Evolutionary conservation across 305 asterid species (phyloP).

Genomic region (Fraxinus velutina): DNA sequence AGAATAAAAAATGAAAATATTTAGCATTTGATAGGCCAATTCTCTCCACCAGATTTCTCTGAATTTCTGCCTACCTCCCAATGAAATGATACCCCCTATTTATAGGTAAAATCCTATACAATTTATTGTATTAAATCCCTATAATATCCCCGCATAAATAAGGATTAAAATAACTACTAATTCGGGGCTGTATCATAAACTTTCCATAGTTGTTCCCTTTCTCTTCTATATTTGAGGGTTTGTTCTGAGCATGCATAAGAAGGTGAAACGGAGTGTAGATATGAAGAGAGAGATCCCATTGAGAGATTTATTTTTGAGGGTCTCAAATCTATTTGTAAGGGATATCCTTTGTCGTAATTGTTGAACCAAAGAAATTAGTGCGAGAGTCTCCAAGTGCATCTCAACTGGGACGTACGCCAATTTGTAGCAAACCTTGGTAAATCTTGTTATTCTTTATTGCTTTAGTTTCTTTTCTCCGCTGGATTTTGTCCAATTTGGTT

Average conservation of each 20-base stretch:
- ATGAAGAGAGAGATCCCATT: background rate
- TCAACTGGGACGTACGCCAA: background rate
- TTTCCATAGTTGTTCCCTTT: background rate
- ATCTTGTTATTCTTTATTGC: background rate
- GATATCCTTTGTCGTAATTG: background rate
- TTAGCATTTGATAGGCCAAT: background rate
- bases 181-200: background rate
- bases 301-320: background rate
- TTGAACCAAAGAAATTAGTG: background rate
- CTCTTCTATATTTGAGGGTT: background rate
- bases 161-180: background rate
- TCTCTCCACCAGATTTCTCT: background rate
- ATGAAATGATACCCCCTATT: background rate
- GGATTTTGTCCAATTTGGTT: background rate
- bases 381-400: background rate
- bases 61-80: background rate
- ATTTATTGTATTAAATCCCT: background rate
- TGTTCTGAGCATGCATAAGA: background rate
- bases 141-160: background rate
- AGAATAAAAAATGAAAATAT: background rate
- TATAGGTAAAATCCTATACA: background rate
- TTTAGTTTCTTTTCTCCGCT: background rate
- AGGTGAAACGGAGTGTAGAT: background rate
- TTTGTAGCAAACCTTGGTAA: background rate
- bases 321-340: background rate